A percentile compares a stretch with the other conserved stretches of the same genome.
These are phyloP conservation scores for Lasiodiplodia hormozganensis DNA, from an alignment of 2,329 filamentous ascomycete genomes.

Conservation along the genomic window DNA sequence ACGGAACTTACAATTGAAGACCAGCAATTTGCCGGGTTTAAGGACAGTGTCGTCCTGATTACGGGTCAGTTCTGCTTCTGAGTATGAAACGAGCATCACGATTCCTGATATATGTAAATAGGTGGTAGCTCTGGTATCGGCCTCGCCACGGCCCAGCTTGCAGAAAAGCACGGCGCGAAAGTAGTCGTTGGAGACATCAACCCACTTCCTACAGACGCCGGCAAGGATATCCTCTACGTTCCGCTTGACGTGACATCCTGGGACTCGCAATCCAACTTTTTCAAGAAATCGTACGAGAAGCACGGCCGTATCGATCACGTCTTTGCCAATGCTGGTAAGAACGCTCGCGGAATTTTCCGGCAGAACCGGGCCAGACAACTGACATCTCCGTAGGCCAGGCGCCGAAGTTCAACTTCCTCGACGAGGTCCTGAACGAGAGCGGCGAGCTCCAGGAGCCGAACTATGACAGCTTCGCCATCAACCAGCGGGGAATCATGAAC, in stretches of 20 bases:
- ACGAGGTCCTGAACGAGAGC: constrained; percentile 39
- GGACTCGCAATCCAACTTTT: constrained; percentile 57
- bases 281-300: constrained; percentile 55
- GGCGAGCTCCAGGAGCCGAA: constrained; percentile 40
- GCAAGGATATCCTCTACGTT: constrained; percentile 35
- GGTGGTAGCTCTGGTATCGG: constrained; percentile 68
- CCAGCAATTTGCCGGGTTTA: constrained; percentile 51
- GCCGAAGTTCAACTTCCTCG: constrained; percentile 34
- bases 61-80: constrained; percentile 51
- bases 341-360: not conserved
- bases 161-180: constrained; percentile 60
- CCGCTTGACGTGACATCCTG: constrained; percentile 51
- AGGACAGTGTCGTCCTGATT: constrained; percentile 59
- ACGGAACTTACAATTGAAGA: constrained; percentile 56
- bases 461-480: constrained; percentile 52
- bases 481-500: constrained; percentile 58
- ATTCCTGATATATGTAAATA: constrained; percentile 31
- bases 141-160: constrained; percentile 60
- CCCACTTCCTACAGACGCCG: constrained; percentile 40
- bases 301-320: constrained; percentile 55
- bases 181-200: constrained; percentile 65
- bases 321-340: constrained; percentile 46
- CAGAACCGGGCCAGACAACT: not conserved
- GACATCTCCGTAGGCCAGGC: constrained; percentile 32
- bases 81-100: too few species aligned